Evolutionary conservation across 208 protist species (phyloP), one percentile per base, ranked within the genome.

Genomic region (Leishmania arabica): DNA sequence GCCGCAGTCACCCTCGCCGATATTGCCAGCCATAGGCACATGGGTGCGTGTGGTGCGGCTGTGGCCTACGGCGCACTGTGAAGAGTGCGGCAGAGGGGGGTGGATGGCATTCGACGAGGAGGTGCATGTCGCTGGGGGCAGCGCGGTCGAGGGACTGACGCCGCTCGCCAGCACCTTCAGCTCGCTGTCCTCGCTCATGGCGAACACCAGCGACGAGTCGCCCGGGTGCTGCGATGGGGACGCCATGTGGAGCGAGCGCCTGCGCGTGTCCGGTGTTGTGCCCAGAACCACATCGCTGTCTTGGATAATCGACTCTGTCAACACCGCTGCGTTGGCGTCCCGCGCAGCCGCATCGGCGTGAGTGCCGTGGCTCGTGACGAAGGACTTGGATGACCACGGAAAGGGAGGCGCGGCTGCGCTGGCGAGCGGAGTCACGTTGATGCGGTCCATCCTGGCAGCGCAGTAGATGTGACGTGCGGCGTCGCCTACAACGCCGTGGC

Each of bases 131-230:
- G 40, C 60, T 37, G 49, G 47, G 47, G 40, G 45, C 69, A 73
- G 27, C 64, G 62, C 34, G 51, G 77, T 15, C 45, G 71, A 51
- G 9, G 76, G 68, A 4, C 66, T 76, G 27, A 66, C 78, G 45
- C 69, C 72, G 74, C 81, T 78, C 37, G 86, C 86, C 34, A 89
- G 74, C 49, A 82, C 79, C 72, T 89, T 85, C 66, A 89, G 73
- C 62, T 89, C 86, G 62, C 54, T 86, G 78, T 89, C 86, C 76
- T 89, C 86, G 34, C 86, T 82, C 47, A 83, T 66, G 42, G 80
- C 81, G 51, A 89, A 85, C 17, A 84, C 82, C 5, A 88, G 76
- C 8, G 84, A 84, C 27, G 84, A 83, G 54, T 81, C 72, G 11
- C 51, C 71, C 2, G 60, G 78, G n/a, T 84, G 75, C 15, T 79